Evolutionary conservation across 345 rosid genomes (phyloP).

Genomic region (Firmiana major): DNA sequence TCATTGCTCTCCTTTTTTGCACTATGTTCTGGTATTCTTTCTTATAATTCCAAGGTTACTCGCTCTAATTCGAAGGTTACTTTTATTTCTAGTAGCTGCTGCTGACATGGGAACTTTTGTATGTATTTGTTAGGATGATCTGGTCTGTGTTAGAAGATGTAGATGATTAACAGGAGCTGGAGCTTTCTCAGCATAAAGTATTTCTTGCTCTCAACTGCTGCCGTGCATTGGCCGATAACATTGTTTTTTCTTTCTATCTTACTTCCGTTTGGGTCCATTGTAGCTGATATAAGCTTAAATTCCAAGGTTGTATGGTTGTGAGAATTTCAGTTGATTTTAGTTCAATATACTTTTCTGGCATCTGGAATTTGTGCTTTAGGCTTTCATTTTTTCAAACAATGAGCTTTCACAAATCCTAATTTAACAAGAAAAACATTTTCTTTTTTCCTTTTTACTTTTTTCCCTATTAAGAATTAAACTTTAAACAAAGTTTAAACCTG

Average conservation of each 20-base stretch:
- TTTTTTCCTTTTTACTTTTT: neutral
- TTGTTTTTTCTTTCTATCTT: neutral
- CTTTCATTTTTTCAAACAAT: neutral
- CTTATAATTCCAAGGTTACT: neutral
- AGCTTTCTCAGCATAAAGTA: neutral
- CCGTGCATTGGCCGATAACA: neutral
- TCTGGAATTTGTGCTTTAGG: neutral
- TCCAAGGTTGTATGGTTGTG: constrained; percentile 7
- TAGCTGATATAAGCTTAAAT: constrained; percentile 19
- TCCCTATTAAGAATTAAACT: neutral
- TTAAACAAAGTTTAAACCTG: neutral
- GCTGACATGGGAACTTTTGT: constrained; percentile 13
- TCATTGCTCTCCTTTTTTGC: constrained; percentile 63
- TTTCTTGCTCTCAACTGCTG: neutral
- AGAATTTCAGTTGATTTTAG: constrained; percentile 9
- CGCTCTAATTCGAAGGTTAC: neutral
- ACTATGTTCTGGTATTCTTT: constrained; percentile 70
- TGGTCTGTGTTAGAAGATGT: constrained; percentile 44
- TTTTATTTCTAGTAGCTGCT: neutral
- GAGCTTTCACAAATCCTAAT: neutral
- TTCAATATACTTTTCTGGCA: constrained; percentile 4
- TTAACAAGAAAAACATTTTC: neutral
- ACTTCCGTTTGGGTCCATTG: neutral
- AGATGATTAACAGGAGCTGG: constrained; percentile 13
- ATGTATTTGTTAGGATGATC: constrained; percentile 48